phyloP scores from a whole-genome alignment of 2,329 filamentous ascomycete genomes.

The Colletotrichum sojae region DNA sequence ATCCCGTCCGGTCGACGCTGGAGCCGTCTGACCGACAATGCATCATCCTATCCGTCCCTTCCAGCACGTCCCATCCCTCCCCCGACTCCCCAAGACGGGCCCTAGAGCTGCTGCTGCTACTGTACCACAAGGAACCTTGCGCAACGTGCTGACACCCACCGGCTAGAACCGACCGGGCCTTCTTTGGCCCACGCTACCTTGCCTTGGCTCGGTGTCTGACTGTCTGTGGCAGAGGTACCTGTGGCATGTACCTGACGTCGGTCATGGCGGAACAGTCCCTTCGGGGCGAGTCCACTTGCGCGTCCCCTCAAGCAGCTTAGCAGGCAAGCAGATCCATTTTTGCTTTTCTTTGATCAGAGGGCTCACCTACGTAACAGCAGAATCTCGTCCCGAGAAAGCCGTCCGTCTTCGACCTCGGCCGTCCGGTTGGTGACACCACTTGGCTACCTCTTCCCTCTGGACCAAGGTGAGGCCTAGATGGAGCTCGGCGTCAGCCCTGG shows the following conservation, averaged over 20 bases:
- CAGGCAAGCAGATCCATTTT: neutral
- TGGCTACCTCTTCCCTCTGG: neutral
- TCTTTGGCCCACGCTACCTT: conserved; percentile 26
- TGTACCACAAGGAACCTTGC: neutral
- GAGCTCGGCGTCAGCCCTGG: conserved; percentile 23
- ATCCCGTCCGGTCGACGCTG: conserved; percentile 6
- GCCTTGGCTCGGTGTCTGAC: conserved; percentile 12
- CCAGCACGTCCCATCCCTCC: neutral
- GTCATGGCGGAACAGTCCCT: neutral
- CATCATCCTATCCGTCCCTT: conserved; percentile 5
- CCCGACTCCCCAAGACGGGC: conserved; percentile 20
- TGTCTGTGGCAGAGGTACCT: conserved; percentile 2
- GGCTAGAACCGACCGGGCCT: conserved; percentile 34
- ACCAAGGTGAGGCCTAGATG: conserved; percentile 32
- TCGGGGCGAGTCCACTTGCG: neutral
- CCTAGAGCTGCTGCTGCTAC: neutral
- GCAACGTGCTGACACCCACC: conserved; percentile 14
- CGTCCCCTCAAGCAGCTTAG: neutral
- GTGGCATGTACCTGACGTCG: conserved; percentile 33
- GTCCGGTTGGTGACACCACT: neutral
- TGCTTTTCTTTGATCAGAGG: conserved; percentile 25
- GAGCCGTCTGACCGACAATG: conserved; percentile 30
- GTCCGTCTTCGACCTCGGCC: conserved; percentile 15
- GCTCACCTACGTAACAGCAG: conserved; percentile 22
- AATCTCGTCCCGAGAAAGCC: conserved; percentile 14